A percentile compares a stretch with the other conserved stretches of the same genome.
phyloP scores from a whole-genome alignment of 495 filamentous ascomycete genomes.

The Aspergillus olivimuriae region DNA sequence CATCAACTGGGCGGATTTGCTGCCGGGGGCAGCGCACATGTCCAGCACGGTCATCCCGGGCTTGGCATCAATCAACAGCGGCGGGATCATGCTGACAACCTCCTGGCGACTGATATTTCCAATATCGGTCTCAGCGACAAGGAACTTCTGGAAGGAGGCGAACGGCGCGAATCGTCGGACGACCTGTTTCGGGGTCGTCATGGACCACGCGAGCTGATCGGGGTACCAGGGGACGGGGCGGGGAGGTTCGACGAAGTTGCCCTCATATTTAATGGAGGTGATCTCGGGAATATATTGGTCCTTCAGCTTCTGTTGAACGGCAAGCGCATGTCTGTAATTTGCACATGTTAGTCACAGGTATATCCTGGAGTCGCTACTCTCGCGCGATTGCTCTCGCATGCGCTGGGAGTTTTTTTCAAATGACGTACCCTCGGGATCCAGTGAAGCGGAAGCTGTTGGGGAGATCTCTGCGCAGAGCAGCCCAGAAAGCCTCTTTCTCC shows the following conservation, averaged over 20 bases:
- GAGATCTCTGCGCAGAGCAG: constrained; percentile 67
- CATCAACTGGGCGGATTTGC: constrained; percentile 91
- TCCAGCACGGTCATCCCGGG: constrained; percentile 91
- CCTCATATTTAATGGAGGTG: constrained; percentile 72
- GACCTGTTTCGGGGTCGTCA: constrained; percentile 93
- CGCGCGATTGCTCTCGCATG: no score
- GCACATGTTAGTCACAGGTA: no score
- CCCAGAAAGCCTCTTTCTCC: constrained; percentile 77
- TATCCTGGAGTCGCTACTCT: no score
- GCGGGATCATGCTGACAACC: constrained; percentile 97
- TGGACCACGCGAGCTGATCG: constrained; percentile 86
- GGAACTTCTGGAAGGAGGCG: constrained; percentile 89
- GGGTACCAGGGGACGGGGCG: constrained; percentile 83
- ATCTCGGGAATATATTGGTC: constrained; percentile 89
- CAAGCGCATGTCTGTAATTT: constrained; percentile 70
- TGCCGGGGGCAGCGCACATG: constrained; percentile 93
- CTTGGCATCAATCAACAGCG: constrained; percentile 81
- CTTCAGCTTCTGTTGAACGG: constrained; percentile 76
- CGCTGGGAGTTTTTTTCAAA: constrained; percentile 1
- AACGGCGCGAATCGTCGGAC: constrained; percentile 88
- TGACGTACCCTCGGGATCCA: constrained; percentile 71
- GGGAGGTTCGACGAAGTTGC: constrained; percentile 71
- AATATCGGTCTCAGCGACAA: constrained; percentile 94
- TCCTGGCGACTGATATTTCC: constrained; percentile 97
- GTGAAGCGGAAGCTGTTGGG: constrained; percentile 97